These are phyloP conservation scores for Medicago ruthenica DNA, from an alignment of 306 rosid species.

Conservation along the genomic window DNA sequence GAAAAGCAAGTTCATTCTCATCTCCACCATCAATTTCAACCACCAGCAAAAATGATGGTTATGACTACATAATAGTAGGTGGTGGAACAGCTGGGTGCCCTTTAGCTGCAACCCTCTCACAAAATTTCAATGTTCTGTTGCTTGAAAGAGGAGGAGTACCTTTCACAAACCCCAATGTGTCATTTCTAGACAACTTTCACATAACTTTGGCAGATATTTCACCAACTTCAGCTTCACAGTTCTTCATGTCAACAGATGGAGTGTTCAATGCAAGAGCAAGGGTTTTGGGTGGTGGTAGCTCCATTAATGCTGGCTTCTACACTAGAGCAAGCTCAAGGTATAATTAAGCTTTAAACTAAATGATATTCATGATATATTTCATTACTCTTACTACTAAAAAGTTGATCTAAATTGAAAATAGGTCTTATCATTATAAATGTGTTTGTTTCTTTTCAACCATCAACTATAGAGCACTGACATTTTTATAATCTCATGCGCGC, in stretches of 20 bases:
- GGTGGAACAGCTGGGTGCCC: slow-evolving; percentile 99
- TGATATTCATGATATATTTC: too few relatives aligned
- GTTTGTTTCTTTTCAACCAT: not conserved
- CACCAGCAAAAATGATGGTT: slow-evolving; percentile 45
- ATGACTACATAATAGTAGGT: slow-evolving; percentile 87
- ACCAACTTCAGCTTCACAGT: slow-evolving; percentile 83
- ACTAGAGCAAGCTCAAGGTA: slow-evolving; percentile 83
- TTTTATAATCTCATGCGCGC: too few relatives aligned
- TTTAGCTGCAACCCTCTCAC: slow-evolving; percentile 84
- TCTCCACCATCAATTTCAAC: slow-evolving; percentile 59
- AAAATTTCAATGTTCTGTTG: slow-evolving; percentile 71
- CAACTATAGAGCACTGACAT: too few relatives aligned
- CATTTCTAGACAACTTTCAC: slow-evolving; percentile 74
- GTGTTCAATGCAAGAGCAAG: slow-evolving; percentile 82
- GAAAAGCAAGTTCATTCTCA: slow-evolving; percentile 73
- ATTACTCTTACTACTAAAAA: too few relatives aligned
- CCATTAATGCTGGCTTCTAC: slow-evolving; percentile 95
- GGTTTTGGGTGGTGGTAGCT: slow-evolving; percentile 82
- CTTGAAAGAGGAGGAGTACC: slow-evolving; percentile 94
- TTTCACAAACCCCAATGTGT: slow-evolving; percentile 74
- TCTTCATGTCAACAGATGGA: slow-evolving; percentile 80
- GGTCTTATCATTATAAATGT: not conserved
- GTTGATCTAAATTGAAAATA: too few relatives aligned
- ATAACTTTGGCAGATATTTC: slow-evolving; percentile 75
- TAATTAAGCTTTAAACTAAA: too few relatives aligned